Evolutionary conservation across 140 eudicot species (phyloP).

Genomic region (Anethum foeniculum): DNA sequence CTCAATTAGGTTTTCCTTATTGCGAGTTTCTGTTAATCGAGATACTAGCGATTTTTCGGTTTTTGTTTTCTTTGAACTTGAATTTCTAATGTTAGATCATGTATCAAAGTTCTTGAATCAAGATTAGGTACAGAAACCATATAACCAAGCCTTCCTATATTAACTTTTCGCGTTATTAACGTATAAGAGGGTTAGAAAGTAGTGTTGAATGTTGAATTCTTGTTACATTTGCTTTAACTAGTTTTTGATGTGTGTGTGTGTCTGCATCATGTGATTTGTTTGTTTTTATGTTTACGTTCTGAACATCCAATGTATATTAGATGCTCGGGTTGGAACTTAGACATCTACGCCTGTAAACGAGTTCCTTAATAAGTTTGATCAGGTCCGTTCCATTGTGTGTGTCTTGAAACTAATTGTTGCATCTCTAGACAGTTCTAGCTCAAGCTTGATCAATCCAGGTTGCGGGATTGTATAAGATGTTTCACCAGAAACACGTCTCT

Average conservation of each 20-base stretch:
- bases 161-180: too few species aligned
- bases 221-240: background rate
- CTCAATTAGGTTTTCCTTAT: background rate
- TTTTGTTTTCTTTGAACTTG: background rate
- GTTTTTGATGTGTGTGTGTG: background rate
- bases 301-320: background rate
- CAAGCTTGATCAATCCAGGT: background rate
- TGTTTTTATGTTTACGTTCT: background rate
- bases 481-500: background rate
- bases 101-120: background rate
- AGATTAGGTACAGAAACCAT: background rate
- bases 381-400: background rate
- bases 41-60: background rate
- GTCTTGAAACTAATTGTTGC: background rate
- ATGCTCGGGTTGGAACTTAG: background rate
- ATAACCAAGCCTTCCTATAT: background rate
- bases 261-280: background rate
- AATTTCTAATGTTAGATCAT: background rate
- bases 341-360: background rate
- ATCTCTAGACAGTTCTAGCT: background rate
- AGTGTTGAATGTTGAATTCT: background rate
- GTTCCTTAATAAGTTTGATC: background rate
- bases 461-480: background rate
- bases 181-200: background rate
- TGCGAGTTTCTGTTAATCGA: background rate